These are phyloP conservation scores for Nicotiana rustica DNA, from an alignment of 305 asterid species.

Conservation along the genomic window DNA sequence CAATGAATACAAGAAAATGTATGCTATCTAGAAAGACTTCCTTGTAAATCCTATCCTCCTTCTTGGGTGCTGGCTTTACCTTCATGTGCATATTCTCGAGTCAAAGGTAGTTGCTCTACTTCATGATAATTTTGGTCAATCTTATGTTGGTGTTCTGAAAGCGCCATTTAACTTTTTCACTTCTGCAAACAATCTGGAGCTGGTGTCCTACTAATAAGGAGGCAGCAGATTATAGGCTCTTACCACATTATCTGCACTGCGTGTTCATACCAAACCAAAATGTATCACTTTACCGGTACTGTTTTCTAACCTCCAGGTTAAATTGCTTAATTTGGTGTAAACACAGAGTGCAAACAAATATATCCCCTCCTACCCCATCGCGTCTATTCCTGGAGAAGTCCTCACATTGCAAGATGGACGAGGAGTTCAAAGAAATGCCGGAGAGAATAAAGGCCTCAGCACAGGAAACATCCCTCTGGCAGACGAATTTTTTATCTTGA, in stretches of 20 bases:
- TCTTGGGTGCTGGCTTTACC: background rate
- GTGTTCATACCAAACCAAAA: background rate
- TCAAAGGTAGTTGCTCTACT: background rate
- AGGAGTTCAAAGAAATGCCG: background rate
- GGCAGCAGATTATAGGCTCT: background rate
- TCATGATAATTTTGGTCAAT: background rate
- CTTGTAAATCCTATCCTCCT: background rate
- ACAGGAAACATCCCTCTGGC: background rate
- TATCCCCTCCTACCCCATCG: background rate
- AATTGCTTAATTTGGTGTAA: background rate
- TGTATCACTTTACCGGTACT: background rate
- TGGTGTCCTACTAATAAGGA: background rate
- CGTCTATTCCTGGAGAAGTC: background rate
- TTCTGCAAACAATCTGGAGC: background rate
- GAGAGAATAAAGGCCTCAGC: no score
- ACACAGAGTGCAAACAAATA: background rate
- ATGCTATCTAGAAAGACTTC: constrained; percentile 58
- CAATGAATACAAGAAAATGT: constrained; percentile 80
- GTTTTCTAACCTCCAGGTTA: background rate
- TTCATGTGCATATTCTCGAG: constrained; percentile 24
- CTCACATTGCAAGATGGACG: no score
- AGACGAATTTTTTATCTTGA: background rate
- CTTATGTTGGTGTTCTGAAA: background rate
- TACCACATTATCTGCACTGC: background rate
- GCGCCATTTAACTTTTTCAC: background rate